Evolutionary conservation across 1,139 yeast species (phyloP), one percentile per base, ranked within the genome.

Genomic region (Scheffersomyces insectosa): DNA sequence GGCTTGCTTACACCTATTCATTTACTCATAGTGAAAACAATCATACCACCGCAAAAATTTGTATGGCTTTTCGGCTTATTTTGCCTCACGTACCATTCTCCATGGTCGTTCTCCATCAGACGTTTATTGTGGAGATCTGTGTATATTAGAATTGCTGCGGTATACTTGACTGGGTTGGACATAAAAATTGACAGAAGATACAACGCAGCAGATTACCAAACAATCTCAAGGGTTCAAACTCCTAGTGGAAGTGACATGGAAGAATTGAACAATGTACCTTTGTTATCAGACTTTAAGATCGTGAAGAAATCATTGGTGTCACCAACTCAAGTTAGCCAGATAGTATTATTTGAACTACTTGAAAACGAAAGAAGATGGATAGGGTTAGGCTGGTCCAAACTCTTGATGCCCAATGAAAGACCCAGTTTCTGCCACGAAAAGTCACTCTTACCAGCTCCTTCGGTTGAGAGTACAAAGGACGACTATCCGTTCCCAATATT

Each of bases 281-380:
- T 62, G 25, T 56, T 68, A 28, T 63, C 68, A 15, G 75, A 72
- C 47, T 75, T 73, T 55, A 75, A 63, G 42, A 67, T 77, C 12
- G 40, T 77, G 28, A 66, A 68, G 38, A 75, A 73, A 41, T 57
- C 65, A 4, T 62, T 70, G 12, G 62, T 69, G 4, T 70, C 79
- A 0, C 68, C 78, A 2, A 68, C 74, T 3, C 74, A 68, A 40
- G 62, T 75, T 36, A 71, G 69, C 36, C 80, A 79, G 50, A 63
- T 72, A 1, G 72, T 81, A 1, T 62, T 72, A 40, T 80, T 82
- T 51, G 78, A 73, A 42, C 61, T 81, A 1, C 56, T 77, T 36
- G 85, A 82, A 50, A 78, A 82, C 51, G 82, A 82, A 55, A 66
- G 88, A 52, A 65, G 85, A 42, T 81, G 86, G 85, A 40, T 80